Base-by-base conservation (phyloP, 768 basidiomycete species). In the Russula foetens region DNA sequence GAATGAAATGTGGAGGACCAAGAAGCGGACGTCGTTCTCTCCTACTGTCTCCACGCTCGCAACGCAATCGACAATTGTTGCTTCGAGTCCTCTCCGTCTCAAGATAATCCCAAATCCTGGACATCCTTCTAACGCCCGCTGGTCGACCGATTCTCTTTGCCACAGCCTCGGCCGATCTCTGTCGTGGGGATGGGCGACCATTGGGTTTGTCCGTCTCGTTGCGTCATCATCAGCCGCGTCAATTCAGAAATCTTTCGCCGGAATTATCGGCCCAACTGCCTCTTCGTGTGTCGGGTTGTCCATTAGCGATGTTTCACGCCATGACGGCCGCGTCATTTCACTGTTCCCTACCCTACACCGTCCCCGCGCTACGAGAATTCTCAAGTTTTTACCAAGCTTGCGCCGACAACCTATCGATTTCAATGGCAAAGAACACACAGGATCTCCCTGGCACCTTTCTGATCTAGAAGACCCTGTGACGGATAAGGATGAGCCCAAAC, bases 31-130 rank as follows among this genome's bases (percentile, higher is more conserved):
- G 24, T 38, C 46, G 8, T 26, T 55, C 38, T 14, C 28, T 7
- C 51, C 63, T 19, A 53, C 52, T 7, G 46, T 62, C 53, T 62
- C 63, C 29, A 26, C 47, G 24, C 52, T 58, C 39, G 26, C 51
- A 12, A 35, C 41, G 1, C 60, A 58, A 44, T 64, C 63, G 15
- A 58, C 56, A 19, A 43, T 64, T 11, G 48, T 64, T 38, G 63
- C 60, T 26, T 63, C 63, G 5, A 24, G 38, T 21, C 60, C 56
- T 49, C 45, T 58, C 17, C 52, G 24, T 26, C 47, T 64, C 26
- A 9, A 33, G 28, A 24, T 64, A 35, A n/a, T 54, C 11, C 44
- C 43, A 2, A 33, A 35, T 14, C 7, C 55, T 33, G 49, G 53
- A 14, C 24, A 39, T 44, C 19, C 52, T 11, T 35, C 53, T n/a